These are phyloP conservation scores for Fusarium napiforme DNA, from an alignment of 2,329 filamentous ascomycete genomes.

Conservation along the genomic window DNA sequence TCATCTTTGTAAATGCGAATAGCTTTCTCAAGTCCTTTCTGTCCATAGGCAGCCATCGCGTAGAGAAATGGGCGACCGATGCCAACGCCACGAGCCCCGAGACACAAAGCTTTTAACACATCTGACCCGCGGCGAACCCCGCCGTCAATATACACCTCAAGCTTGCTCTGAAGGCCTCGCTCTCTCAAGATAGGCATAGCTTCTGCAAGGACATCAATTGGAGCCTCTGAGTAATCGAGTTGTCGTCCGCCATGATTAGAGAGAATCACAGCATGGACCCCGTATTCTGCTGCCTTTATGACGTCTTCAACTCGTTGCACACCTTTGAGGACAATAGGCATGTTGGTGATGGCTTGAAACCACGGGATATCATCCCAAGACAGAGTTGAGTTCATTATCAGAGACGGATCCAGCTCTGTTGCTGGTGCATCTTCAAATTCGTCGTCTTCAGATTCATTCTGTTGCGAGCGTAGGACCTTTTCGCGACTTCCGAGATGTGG, in stretches of 20 bases:
- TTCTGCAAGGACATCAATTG: constrained; percentile 88
- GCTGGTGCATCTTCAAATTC: constrained; percentile 21
- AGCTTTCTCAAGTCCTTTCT: constrained; percentile 87
- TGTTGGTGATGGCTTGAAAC: constrained; percentile 87
- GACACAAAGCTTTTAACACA: constrained; percentile 91
- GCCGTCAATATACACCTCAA: constrained; percentile 91
- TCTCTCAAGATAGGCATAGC: constrained; percentile 85
- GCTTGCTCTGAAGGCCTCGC: constrained; percentile 74
- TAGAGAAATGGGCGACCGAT: constrained; percentile 95
- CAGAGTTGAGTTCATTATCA: constrained; percentile 72
- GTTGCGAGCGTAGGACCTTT: constrained; percentile 3
- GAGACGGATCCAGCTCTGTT: constrained; percentile 24
- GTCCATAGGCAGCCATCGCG: constrained; percentile 91
- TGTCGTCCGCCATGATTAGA: constrained; percentile 96
- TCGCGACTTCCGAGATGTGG: constrained; percentile 24
- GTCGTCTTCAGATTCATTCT: not conserved
- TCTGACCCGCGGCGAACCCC: constrained; percentile 89
- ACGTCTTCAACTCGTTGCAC: constrained; percentile 96
- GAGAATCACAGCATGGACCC: constrained; percentile 88
- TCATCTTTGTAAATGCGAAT: constrained; percentile 94
- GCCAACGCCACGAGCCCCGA: constrained; percentile 90
- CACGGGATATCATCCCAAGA: constrained; percentile 94
- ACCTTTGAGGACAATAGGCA: constrained; percentile 95
- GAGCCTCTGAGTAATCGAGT: constrained; percentile 88
- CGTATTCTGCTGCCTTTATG: constrained; percentile 78